A percentile compares a stretch with the other conserved stretches of the same genome.
Evolutionary conservation across 2,329 filamentous ascomycete species (phyloP).

Genomic region (Colletotrichum spaethianum): DNA sequence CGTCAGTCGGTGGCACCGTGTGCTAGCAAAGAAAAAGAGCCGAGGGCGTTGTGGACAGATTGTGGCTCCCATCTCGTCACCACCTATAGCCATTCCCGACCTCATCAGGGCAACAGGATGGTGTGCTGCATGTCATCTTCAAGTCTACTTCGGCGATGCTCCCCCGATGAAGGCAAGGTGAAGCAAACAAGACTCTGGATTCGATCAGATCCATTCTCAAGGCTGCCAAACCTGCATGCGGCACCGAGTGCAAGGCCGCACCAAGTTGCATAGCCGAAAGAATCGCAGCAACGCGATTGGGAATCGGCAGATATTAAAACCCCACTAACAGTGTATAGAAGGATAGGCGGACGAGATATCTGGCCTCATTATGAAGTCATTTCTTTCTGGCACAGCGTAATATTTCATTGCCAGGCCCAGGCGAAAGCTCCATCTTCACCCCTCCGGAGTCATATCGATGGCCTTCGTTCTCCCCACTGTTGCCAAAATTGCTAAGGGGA

Average conservation of each 20-base stretch:
- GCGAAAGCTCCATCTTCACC: slow-evolving; percentile 7
- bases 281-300: slow-evolving; percentile 31
- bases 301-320: slow-evolving; percentile 16
- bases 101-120: background rate
- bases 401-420: slow-evolving; percentile 10
- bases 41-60: background rate
- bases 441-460: slow-evolving; percentile 26
- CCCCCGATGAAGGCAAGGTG: background rate
- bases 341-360: slow-evolving; percentile 29
- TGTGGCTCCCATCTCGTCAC: slow-evolving; percentile 13
- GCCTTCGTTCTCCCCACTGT: slow-evolving; percentile 17
- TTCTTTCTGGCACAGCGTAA: background rate
- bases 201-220: slow-evolving; percentile 6
- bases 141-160: background rate
- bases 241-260: slow-evolving; percentile 3
- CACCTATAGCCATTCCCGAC: background rate
- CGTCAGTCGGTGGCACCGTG: slow-evolving; percentile 10
- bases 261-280: slow-evolving; percentile 13
- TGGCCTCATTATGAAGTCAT: slow-evolving; percentile 42
- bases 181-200: background rate
- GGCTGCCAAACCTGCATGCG: slow-evolving; percentile 16
- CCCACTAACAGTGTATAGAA: slow-evolving; percentile 11
- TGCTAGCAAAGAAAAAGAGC: background rate
- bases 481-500: slow-evolving; percentile 37
- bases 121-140: background rate